Evolutionary conservation across 2,329 filamentous ascomycete genomes (phyloP), one percentile per base, ranked within the genome.

Genomic region (Graphilbum ipis-grandicollis): DNA sequence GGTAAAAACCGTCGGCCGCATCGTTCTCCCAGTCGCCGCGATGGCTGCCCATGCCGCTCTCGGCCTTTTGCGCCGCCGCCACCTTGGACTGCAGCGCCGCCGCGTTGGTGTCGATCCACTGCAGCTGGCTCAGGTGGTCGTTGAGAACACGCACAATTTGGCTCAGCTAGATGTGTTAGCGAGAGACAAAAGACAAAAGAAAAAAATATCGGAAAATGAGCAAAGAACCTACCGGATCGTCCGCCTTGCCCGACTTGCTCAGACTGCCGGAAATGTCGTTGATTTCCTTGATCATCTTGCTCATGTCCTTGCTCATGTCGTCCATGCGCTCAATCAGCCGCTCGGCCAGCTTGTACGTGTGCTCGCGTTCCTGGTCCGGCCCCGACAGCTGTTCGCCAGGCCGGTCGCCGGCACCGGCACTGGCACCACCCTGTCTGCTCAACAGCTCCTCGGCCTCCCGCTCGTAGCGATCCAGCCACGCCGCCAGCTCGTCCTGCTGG

Each of bases 261-360:
- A 98, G 62, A 19, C 77, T 84, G 38, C 81, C 71, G n/a, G 83
- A 90, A 43, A 92, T 88, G 47, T 78, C 75, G 54, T 98, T 98
- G 53, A 98, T 93, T 58, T 96, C 90, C 53, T 93, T 86, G 48
- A 98, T 93, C 85, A 98, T 96, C 59, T 84, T 88, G 34, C 75
- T 76, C 44, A 98, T 65, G 52, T 93, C 85, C 53, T 84, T 82
- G 51, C 84, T 85, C 74, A 96, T 92, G 48, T 93, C 85, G 40
- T 93, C 86, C 45, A 98, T 65, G 45, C 83, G 75, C 52, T 93
- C 83, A 10, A 84, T 84, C 45, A 94, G 68, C 56, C 84, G 90
- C 65, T 98, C 90, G 2, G 90, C 90, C 36, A 92, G 65, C 66
- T 93, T 92, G 63, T 96, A 94, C 46, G 88, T 96, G 54, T 80